These are phyloP conservation scores for Perilla frutescens DNA, from an alignment of 257 asterid species.

Conservation along the genomic window DNA sequence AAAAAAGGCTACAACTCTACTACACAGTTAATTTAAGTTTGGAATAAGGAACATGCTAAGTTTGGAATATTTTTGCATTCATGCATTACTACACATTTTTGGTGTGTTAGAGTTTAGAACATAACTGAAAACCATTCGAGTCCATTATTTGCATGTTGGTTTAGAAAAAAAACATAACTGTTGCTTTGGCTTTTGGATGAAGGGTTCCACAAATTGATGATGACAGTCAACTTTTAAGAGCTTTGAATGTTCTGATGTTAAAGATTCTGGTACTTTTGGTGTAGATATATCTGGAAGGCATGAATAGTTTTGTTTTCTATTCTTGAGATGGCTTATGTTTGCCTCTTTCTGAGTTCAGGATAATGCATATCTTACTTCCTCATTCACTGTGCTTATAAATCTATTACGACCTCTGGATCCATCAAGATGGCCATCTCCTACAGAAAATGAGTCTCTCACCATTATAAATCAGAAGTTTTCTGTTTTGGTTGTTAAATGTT, in stretches of 20 bases:
- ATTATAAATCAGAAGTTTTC: constrained; percentile 92
- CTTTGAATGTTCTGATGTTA: constrained; percentile 96
- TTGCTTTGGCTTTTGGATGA: constrained; percentile 98
- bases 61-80: too few relatives aligned
- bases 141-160: too few relatives aligned
- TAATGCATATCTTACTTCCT: constrained; percentile 94
- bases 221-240: constrained; percentile 97
- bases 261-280: constrained; percentile 72
- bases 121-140: too few relatives aligned
- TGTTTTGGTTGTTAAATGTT: constrained; percentile 97
- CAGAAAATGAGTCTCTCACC: constrained; percentile 70
- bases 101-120: too few relatives aligned
- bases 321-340: constrained; percentile 14
- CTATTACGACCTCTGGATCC: constrained; percentile 94
- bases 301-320: neutral
- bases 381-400: constrained; percentile 90
- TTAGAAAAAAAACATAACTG: too few relatives aligned
- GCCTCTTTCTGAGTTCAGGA: constrained; percentile 57
- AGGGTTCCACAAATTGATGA: constrained; percentile 99
- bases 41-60: too few relatives aligned
- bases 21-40: too few relatives aligned
- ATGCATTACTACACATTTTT: too few relatives aligned
- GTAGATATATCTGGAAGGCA: constrained; percentile 6
- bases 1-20: too few relatives aligned
- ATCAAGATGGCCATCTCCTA: constrained; percentile 97